Base-by-base conservation (phyloP, 371 early-diverging fungal genomes). In the Mortierella sp. region DNA sequence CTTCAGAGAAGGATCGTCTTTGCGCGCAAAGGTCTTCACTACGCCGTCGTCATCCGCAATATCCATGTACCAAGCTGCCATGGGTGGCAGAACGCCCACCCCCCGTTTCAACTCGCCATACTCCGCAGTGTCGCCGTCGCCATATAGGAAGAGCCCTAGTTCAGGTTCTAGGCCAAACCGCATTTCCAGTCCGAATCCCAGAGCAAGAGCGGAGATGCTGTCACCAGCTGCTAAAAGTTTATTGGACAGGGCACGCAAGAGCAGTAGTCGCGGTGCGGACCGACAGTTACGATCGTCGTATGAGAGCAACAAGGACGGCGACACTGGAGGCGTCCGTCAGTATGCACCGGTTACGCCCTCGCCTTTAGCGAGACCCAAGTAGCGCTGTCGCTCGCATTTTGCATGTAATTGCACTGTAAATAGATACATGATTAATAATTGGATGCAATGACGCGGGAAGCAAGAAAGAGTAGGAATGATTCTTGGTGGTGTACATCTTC, bases 1-100 rank as follows among this genome's bases (percentile, higher is more conserved):
- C 5, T 81, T 83, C 75, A 64, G 86, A 15, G 82, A 64, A 8
- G 56, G 31, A 7, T 55, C 75, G 8, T 51, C 55, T 11, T 41
- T 66, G 30, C 50, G 62, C 9, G 61, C 66, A 17, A 64, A 76
- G 34, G 78, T 76, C 4, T 76, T 70, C 41, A 19, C 70, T 2
- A 60, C 78, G 6, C 78, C 78, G 4, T 69, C 76, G n/a, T 19
- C 64, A 21, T 60, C 68, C 2, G 64, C 76, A 1, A 56, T 75
- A 2, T 60, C 76, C 1, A 27, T 64, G 31, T 70, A 76, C 31
- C 64, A 61, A n/a, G 32, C 47, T 27, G 49, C 70, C 39, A 24
- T 76, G 17, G 61, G 70, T 4, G 70, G 65, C 14, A 56, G 21
- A 11, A 76, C 78, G n/a, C 70, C 70, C 6, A 76, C 78, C 12